These are phyloP conservation scores for Trichoderma koningiopsis DNA, from an alignment of 2,329 filamentous ascomycete species.

Conservation along the genomic window DNA sequence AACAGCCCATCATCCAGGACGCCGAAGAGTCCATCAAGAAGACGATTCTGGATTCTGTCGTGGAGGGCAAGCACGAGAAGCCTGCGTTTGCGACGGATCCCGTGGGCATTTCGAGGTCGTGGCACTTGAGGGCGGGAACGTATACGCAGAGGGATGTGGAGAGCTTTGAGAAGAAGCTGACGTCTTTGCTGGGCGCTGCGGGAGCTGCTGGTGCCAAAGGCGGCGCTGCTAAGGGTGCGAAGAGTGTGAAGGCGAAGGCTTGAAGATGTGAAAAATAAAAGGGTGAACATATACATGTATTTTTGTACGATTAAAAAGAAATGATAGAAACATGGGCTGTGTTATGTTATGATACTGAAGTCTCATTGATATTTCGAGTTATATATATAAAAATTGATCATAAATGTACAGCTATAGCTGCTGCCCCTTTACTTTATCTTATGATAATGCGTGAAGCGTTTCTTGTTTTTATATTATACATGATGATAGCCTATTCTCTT, in stretches of 20 bases:
- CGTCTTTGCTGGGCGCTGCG: constrained; percentile 35
- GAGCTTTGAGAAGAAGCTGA: constrained; percentile 46
- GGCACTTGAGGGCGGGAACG: constrained; percentile 43
- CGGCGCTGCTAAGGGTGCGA: constrained; percentile 26
- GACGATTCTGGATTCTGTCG: constrained; percentile 38
- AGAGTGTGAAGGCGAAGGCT: constrained; percentile 32
- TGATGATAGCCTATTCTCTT: background rate
- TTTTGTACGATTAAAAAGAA: constrained; percentile 15
- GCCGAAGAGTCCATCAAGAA: constrained; percentile 40
- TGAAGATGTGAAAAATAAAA: constrained; percentile 28
- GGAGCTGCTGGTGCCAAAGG: constrained; percentile 15
- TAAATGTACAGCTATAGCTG: background rate
- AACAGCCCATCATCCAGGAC: constrained; percentile 35
- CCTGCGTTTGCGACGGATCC: constrained; percentile 40
- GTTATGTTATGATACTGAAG: constrained; percentile 8
- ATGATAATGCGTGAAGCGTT: background rate
- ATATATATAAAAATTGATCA: constrained; percentile 21
- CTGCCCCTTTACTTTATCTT: background rate
- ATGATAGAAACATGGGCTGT: constrained; percentile 4
- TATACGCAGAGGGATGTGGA: constrained; percentile 40
- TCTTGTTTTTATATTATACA: constrained; percentile 1
- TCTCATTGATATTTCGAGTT: constrained; percentile 34
- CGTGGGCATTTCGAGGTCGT: constrained; percentile 39
- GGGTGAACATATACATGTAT: background rate
- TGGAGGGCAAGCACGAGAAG: constrained; percentile 43